Evolutionary conservation across 2,329 filamentous ascomycete genomes (phyloP), one percentile per base, ranked within the genome.

Genomic region (Pseudocercospora macadamiae): DNA sequence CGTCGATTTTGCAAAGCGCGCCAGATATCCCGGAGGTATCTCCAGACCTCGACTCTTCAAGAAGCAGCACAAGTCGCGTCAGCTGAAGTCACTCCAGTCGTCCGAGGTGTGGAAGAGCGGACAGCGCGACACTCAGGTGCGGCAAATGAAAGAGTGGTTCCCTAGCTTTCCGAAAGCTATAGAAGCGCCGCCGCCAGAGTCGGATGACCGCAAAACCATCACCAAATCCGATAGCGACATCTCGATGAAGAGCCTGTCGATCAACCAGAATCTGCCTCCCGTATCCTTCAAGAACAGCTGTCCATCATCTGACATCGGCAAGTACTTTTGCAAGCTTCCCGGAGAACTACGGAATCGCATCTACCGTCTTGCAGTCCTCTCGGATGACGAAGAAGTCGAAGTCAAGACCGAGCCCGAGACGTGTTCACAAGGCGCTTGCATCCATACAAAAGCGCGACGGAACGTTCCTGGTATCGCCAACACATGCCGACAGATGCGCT

Each of bases 311-410:
- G 57, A 69, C 42, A 64, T 70, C 51, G 67, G 68, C 9, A 57
- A 54, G 16, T 32, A 49, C 37, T 61, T 70, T 57, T 30, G 39
- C 28, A 64, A 62, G 53, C 65, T 70, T 9, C 66, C 68, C 6
- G 67, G 66, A 19, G 67, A 69, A 48, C 25, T 69, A 12, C 55
- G 67, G 21, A 70, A 70, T 51, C 30, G 49, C 34, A 68, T 70
- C 53, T 70, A 69, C 57, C 67, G 66, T 37, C 32, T 64, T 21
- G 62, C 61, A 1, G 54, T 66, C 10, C 18, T 63, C 14, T 51
- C 63, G n/a, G 42, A 54, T 3, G 51, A 59, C 12, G 42, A 60
- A 16, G 52, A 51, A 6, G 61, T 67, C 37, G 54, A 55, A 37
- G 36, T 67, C 58, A 44, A 53, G n/a, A 54, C 64, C 14, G n/a